These are phyloP conservation scores for Colletotrichum spaethianum DNA, from an alignment of 2,329 filamentous ascomycete genomes.

Conservation along the genomic window DNA sequence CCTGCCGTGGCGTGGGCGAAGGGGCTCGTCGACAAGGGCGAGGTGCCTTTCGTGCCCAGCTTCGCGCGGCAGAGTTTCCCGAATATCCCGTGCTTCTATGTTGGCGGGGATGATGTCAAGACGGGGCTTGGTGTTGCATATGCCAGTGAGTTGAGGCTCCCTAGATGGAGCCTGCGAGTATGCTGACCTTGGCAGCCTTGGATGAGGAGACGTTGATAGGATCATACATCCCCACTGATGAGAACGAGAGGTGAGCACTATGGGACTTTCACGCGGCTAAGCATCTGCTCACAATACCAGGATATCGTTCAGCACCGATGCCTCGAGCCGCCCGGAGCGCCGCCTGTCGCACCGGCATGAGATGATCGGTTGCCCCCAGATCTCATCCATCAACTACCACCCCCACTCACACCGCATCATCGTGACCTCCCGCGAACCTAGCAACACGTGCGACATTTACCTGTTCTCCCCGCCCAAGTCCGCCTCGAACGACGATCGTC, in stretches of 20 bases:
- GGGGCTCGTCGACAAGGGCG: constrained; percentile 57
- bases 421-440: constrained; percentile 56
- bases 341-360: constrained; percentile 47
- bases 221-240: constrained; percentile 60
- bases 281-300: constrained; percentile 11
- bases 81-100: constrained; percentile 58
- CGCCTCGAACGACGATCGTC: constrained; percentile 46
- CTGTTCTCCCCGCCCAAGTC: constrained; percentile 55
- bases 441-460: constrained; percentile 51
- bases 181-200: constrained; percentile 48
- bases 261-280: no score
- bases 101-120: constrained; percentile 55
- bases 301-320: constrained; percentile 35
- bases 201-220: constrained; percentile 54
- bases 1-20: constrained; percentile 55
- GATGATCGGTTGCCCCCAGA: constrained; percentile 54
- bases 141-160: constrained; percentile 55
- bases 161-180: not conserved
- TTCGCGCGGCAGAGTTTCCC: constrained; percentile 46
- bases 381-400: constrained; percentile 65
- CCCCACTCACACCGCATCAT: constrained; percentile 57
- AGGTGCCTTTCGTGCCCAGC: constrained; percentile 52
- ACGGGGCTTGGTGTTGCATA: constrained; percentile 60
- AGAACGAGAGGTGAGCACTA: constrained; percentile 55
- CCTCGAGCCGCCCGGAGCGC: constrained; percentile 33